Base-by-base conservation (phyloP, 768 basidiomycete genomes). In the Trametes maxima region DNA sequence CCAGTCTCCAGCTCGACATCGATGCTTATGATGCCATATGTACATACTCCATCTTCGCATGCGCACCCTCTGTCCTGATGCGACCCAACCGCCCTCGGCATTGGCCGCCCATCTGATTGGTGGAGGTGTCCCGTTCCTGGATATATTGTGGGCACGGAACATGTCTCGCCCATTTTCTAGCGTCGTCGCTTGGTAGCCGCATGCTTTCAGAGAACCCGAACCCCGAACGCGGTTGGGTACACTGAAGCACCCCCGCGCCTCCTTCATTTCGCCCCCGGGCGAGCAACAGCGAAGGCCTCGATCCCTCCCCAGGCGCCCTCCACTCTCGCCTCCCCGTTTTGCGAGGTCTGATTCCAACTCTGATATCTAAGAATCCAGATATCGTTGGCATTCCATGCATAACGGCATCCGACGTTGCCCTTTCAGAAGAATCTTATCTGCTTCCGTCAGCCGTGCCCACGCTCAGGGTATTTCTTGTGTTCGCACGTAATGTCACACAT, bases 381-480 rank as follows among this genome's bases (percentile, higher is more conserved):
- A 42, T 54, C 62, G 54, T 58, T n/a, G n/a, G n/a, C 51, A 59
- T 65, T 63, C 64, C 64, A 60, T 63, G 62, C 67, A 65, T 68
- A 60, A 68, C 64, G 64, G 67, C 64, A 65, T 65, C 62, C 62
- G 64, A 65, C 64, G 66, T 56, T 53, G 63, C 61, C 51, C 60
- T 58, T 56, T 44, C 57, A 60, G 49, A 52, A 58, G 56, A 65
- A 67, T 65, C 67, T 67, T 67, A 67, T 65, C 67, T 63, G 63
- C 63, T 59, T 65, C 61, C 48, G 57, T 48, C 60, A 57, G 36
- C 57, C 35, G 52, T 54, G 47, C 37, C 43, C 60, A 61, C 56
- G 57, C 59, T 52, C 54, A 50, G 42, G 54, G 37, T 49, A 63
- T 53, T 65, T 59, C 51, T 48, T 57, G 35, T 45, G 21, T 45